Percentiles rank a stretch among this genome's conserved stretches.
These are phyloP conservation scores for Cyberlindnera sargentensis DNA, from an alignment of 805 yeast species.

Conservation along the genomic window DNA sequence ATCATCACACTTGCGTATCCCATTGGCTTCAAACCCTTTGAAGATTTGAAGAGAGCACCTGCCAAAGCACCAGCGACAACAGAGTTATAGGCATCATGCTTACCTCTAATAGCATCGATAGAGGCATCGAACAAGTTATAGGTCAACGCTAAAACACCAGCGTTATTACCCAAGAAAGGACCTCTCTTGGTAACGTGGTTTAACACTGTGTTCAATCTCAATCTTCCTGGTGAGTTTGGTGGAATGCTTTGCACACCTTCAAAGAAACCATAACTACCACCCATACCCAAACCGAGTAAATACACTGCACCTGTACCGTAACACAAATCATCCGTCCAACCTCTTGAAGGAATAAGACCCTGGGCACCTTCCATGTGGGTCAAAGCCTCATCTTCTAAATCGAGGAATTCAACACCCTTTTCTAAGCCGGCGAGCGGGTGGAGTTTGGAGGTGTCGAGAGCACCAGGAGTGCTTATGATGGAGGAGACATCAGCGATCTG, in stretches of 20 bases:
- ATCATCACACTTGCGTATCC: conserved; percentile 75
- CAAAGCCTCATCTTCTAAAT: conserved; percentile 78
- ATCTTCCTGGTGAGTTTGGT: conserved; percentile 65
- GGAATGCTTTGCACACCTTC: conserved; percentile 83
- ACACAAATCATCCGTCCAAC: conserved; percentile 95
- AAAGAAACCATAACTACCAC: conserved; percentile 82
- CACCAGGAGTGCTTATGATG: conserved; percentile 53
- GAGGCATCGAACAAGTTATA: conserved; percentile 81
- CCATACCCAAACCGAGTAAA: conserved; percentile 75
- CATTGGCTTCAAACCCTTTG: conserved; percentile 83
- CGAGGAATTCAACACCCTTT: conserved; percentile 82
- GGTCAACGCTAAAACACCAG: conserved; percentile 87
- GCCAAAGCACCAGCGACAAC: conserved; percentile 84
- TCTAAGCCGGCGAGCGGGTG: conserved; percentile 94
- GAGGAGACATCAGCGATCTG: conserved; percentile 56
- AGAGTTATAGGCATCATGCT: conserved; percentile 82
- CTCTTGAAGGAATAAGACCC: conserved; percentile 91
- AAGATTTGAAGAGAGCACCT: conserved; percentile 85
- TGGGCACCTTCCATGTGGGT: conserved; percentile 79
- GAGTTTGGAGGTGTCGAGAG: conserved; percentile 61
- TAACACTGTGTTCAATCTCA: conserved; percentile 81
- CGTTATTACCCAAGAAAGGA: conserved; percentile 90
- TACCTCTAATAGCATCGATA: conserved; percentile 76
- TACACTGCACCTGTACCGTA: conserved; percentile 97
- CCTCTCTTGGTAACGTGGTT: conserved; percentile 94